phyloP scores from a whole-genome alignment of 768 basidiomycete species.

The Kwoniella sp. region DNA sequence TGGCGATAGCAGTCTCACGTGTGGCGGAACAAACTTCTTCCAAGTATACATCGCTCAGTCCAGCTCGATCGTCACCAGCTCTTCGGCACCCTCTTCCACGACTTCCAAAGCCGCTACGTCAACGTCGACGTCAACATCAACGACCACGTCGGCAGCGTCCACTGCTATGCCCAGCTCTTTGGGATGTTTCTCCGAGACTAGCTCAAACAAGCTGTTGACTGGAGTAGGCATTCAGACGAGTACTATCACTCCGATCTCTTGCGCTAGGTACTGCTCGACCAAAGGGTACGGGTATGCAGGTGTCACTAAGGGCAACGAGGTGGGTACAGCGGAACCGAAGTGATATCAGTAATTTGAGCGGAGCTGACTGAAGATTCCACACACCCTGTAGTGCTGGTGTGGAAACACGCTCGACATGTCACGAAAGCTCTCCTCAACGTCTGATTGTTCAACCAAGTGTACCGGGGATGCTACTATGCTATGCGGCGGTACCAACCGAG shows the following conservation, averaged over 20 bases:
- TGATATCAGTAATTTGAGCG: not conserved
- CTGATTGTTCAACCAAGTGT: conserved; percentile 24
- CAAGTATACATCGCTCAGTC: conserved; percentile 19
- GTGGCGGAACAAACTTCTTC: conserved; percentile 30
- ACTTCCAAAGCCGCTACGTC: not conserved
- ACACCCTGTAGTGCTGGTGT: conserved; percentile 32
- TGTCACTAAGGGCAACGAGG: conserved; percentile 20
- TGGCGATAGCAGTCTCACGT: conserved; percentile 21
- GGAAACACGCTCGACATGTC: conserved; percentile 17
- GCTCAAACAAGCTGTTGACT: not conserved
- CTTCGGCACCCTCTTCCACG: not conserved
- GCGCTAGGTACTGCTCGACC: conserved; percentile 21
- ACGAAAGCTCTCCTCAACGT: conserved; percentile 14
- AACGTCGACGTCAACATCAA: not conserved
- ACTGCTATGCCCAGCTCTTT: not conserved
- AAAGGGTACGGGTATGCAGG: conserved; percentile 32
- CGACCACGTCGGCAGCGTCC: not conserved
- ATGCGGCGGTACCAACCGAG: conserved; percentile 29
- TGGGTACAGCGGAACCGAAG: conserved; percentile 4
- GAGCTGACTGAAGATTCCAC: no score
- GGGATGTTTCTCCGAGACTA: not conserved
- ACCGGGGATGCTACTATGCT: conserved; percentile 14
- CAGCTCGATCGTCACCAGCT: not conserved
- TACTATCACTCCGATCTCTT: conserved; percentile 24
- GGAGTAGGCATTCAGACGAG: not conserved